Base-by-base conservation (phyloP, 1,139 yeast genomes). In the Magnusiomyces tetraspermus region DNA sequence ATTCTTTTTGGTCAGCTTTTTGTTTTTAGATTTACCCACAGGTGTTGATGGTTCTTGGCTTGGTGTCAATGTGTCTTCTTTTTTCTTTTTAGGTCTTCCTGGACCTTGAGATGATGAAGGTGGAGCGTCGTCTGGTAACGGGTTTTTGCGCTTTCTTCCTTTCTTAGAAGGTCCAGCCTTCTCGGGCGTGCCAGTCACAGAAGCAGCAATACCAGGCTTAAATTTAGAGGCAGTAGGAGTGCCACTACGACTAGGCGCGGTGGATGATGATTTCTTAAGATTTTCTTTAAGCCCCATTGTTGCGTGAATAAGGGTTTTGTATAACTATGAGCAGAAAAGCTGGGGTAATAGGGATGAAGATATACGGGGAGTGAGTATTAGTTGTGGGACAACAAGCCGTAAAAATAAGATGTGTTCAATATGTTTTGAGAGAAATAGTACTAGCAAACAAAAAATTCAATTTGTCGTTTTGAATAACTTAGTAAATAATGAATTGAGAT, bases 111-210 rank as follows among this genome's bases (percentile, higher is more conserved):
- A 51, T 37, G 49, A 43, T 8, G n/a, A n/a, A n/a, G n/a, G n/a
- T 4, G 38, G 38, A 8, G 40, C 36, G 17, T 49, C 52, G 19
- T 43, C 51, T 2, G 50, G 44, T 22, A 48, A 38, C 19, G 54
- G 53, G 30, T 49, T 51, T 41, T 54, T 54, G 19, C 54, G 54
- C 19, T 54, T 54, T 8, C 57, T 48, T 19, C 57, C 57, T 21
- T 54, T 54, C 43, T 54, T 54, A 15, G 51, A 45, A 4, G 52
- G 46, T 4, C 21, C 21, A 2, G 42, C 3, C 15, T 38, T 38
- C 5, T 38, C 42, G 8, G 42, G 42, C 3, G 42, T 38, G 3
- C 17, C 42, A 5, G 8, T 24, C 11, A 19, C 24, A 17, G 42
- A 38, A 19, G 23, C 3, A 15, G 15, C 24, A 19, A 33, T 28